Percentiles rank a stretch among this genome's conserved stretches.
Evolutionary conservation across 208 protist genomes (phyloP).

Genomic region (Wallacemonas sp.): DNA sequence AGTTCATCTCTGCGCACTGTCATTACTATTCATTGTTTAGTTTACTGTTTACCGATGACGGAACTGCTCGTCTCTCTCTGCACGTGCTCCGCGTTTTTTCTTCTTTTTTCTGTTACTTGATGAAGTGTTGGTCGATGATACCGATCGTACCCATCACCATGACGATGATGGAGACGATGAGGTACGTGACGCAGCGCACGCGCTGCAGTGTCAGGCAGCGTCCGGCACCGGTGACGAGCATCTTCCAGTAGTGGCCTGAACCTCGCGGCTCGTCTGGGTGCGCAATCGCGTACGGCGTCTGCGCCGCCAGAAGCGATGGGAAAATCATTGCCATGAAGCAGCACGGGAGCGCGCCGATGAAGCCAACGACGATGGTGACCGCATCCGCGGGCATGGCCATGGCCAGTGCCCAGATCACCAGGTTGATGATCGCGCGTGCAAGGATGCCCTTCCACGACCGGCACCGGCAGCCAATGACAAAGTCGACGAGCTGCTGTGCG

Average conservation of each 20-base stretch:
- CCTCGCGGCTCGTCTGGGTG: conserved; percentile 51
- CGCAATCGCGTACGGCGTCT: conserved; percentile 35
- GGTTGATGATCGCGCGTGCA: conserved; percentile 52
- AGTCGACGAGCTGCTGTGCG: conserved; percentile 73
- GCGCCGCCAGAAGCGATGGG: conserved; percentile 40
- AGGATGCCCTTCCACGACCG: conserved; percentile 48
- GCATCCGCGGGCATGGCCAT: conserved; percentile 51
- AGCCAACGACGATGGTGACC: conserved; percentile 63
- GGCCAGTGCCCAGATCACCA: conserved; percentile 59
- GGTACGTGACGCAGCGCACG: conserved; percentile 44
- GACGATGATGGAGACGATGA: conserved; percentile 49
- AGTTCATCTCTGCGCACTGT: too few relatives aligned
- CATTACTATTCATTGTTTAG: too few relatives aligned
- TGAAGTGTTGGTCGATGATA: conserved; percentile 12
- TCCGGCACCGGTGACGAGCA: conserved; percentile 23
- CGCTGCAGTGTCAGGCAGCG: conserved; percentile 29
- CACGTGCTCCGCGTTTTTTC: too few relatives aligned
- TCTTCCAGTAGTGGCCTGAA: conserved; percentile 54
- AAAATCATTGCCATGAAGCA: conserved; percentile 73
- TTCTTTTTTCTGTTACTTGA: background rate
- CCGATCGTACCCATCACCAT: conserved; percentile 75
- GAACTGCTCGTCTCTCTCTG: too few relatives aligned
- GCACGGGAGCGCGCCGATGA: conserved; percentile 72
- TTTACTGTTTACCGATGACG: too few relatives aligned
- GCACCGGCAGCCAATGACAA: conserved; percentile 39